Percentiles rank a stretch among this genome's conserved stretches.
These are phyloP conservation scores for Sclerotinia borealis DNA, from an alignment of 2,329 filamentous ascomycete species.

Conservation along the genomic window DNA sequence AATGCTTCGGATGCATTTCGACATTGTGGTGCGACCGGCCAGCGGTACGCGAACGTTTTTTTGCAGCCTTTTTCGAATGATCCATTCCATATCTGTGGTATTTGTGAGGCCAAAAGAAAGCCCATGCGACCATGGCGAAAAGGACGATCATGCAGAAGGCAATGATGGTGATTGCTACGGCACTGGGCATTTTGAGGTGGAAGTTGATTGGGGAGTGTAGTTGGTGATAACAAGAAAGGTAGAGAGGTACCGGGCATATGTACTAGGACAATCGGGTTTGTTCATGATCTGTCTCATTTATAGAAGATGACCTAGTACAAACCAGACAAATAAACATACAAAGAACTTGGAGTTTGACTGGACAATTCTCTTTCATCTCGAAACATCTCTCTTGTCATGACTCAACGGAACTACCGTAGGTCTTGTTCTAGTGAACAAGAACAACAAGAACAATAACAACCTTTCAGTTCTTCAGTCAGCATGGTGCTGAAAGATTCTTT, in stretches of 20 bases:
- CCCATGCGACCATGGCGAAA: background rate
- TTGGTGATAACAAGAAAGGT: background rate
- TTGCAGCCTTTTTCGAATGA: background rate
- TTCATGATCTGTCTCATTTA: background rate
- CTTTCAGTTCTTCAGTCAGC: background rate
- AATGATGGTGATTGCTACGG: background rate
- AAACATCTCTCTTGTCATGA: background rate
- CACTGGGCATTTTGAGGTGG: background rate
- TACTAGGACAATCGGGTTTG: background rate
- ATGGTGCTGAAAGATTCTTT: background rate
- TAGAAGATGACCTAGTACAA: background rate
- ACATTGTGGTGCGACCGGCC: background rate
- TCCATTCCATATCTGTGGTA: background rate
- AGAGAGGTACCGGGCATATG: background rate
- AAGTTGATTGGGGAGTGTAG: background rate
- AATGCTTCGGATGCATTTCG: conserved; percentile 5
- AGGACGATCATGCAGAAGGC: conserved; percentile 5
- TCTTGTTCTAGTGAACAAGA: background rate
- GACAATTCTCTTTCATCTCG: background rate
- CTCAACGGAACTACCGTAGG: background rate
- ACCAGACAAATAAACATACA: background rate
- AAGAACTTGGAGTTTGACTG: background rate
- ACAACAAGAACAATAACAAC: background rate
- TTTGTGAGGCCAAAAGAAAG: conserved; percentile 6
- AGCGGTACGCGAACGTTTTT: conserved; percentile 1